phyloP scores from a whole-genome alignment of 108 stramenopile species.

The Chaetoceros muelleri region DNA sequence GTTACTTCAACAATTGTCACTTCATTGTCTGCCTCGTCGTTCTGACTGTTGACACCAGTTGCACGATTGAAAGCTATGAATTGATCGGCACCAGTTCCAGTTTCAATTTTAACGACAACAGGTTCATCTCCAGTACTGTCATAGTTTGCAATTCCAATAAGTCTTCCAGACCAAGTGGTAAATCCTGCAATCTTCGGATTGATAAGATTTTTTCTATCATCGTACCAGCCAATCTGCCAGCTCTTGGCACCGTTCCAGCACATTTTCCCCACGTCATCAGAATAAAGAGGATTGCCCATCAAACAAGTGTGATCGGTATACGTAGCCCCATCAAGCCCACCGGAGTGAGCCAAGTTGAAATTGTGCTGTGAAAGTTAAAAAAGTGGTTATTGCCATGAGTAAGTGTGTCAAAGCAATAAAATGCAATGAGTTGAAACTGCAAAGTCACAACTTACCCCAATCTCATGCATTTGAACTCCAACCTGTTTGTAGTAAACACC shows the following conservation, averaged over 20 bases:
- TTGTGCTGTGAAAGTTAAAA: too few species aligned
- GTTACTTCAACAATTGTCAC: constrained; percentile 9
- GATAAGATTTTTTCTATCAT: constrained; percentile 15
- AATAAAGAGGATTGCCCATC: constrained; percentile 25
- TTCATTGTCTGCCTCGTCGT: constrained; percentile 8
- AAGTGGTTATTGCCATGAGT: too few species aligned
- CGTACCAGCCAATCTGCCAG: constrained; percentile 53
- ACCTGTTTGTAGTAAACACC: too few species aligned
- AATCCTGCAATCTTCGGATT: constrained; percentile 12
- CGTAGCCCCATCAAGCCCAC: constrained; percentile 17
- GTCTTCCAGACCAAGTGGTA: too few species aligned
- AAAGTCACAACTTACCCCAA: too few species aligned
- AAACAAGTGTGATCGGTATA: constrained; percentile 26
- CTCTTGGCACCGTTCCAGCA: constrained; percentile 54
- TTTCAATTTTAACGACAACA: constrained; percentile 19
- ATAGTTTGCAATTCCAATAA: constrained; percentile 19
- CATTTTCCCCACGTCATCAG: constrained; percentile 17
- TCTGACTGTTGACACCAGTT: constrained; percentile 12
- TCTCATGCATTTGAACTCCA: too few species aligned
- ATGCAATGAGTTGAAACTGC: too few species aligned
- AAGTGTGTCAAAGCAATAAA: too few species aligned
- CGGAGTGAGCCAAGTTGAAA: constrained; percentile 17
- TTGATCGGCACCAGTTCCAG: constrained; percentile 7
- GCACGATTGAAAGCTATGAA: constrained; percentile 14
- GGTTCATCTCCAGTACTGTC: background rate